These are phyloP conservation scores for Fusarium sp. DNA, from an alignment of 2,329 filamentous ascomycete genomes.

Conservation along the genomic window DNA sequence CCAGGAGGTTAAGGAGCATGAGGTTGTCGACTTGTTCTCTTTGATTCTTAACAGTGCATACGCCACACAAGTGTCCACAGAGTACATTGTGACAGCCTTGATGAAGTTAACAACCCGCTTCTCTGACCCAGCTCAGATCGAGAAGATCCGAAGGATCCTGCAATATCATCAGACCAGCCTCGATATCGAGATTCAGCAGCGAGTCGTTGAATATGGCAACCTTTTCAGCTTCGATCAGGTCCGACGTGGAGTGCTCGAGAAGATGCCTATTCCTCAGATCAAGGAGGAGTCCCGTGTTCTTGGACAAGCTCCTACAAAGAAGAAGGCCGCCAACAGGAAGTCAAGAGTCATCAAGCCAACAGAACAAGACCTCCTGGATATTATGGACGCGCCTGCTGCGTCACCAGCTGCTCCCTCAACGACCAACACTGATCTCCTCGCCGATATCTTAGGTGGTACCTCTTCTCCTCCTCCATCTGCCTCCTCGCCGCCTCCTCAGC, in stretches of 20 bases:
- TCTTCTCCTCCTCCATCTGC: constrained; percentile 54
- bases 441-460: constrained; percentile 88
- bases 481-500: constrained; percentile 59
- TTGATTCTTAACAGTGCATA: constrained; percentile 95
- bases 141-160: constrained; percentile 82
- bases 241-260: constrained; percentile 88
- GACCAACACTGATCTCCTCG: constrained; percentile 86
- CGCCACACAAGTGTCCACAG: constrained; percentile 86
- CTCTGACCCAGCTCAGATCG: constrained; percentile 83
- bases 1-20: constrained; percentile 80
- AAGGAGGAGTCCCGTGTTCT: constrained; percentile 93
- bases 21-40: constrained; percentile 91
- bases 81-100: constrained; percentile 94
- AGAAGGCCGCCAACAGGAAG: constrained; percentile 76
- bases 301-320: constrained; percentile 78
- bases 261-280: constrained; percentile 97
- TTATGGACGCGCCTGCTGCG: constrained; percentile 79
- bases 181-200: constrained; percentile 95
- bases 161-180: constrained; percentile 83
- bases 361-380: constrained; percentile 90
- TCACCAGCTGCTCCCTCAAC: constrained; percentile 61
- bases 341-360: constrained; percentile 82
- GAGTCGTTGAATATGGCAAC: constrained; percentile 94
- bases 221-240: constrained; percentile 92
- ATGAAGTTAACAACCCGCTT: constrained; percentile 95